A percentile compares a stretch with the other conserved stretches of the same genome.
Evolutionary conservation across 169 alveolate species (phyloP).

Genomic region (Babesia caballi): DNA sequence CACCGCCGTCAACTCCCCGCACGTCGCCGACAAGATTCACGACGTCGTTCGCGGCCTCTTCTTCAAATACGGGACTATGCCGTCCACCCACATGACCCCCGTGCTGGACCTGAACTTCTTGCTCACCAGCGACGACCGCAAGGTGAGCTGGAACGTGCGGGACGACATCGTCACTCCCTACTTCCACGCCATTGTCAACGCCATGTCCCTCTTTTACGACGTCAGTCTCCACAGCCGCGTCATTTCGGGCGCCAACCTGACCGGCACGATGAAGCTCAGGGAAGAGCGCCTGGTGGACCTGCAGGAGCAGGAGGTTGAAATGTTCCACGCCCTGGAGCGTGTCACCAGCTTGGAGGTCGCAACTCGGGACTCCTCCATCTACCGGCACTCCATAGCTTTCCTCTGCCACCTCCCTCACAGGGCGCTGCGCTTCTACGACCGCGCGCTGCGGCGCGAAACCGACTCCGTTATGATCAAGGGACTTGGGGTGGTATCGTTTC

Average conservation of each 20-base stretch:
- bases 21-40: neutral
- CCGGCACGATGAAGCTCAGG: constrained; percentile 10
- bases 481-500: constrained; percentile 31
- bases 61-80: constrained; percentile 23
- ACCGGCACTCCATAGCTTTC: constrained; percentile 32
- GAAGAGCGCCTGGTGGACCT: constrained; percentile 1
- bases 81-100: constrained; percentile 19
- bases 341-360: constrained; percentile 22
- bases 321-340: constrained; percentile 40
- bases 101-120: constrained; percentile 27
- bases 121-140: constrained; percentile 20
- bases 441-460: neutral
- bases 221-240: constrained; percentile 44
- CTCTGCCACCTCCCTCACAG: constrained; percentile 15
- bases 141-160: constrained; percentile 9
- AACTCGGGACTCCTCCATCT: constrained; percentile 13
- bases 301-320: constrained; percentile 7
- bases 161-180: neutral
- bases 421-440: constrained; percentile 18
- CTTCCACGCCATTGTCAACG: constrained; percentile 14
- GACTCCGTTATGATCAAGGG: constrained; percentile 29
- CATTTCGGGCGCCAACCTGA: constrained; percentile 30
- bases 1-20: neutral
- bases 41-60: constrained; percentile 8
- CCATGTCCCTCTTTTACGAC: constrained; percentile 50